phyloP scores from a whole-genome alignment of 768 basidiomycete species.

The Pulveroboletus frians region DNA sequence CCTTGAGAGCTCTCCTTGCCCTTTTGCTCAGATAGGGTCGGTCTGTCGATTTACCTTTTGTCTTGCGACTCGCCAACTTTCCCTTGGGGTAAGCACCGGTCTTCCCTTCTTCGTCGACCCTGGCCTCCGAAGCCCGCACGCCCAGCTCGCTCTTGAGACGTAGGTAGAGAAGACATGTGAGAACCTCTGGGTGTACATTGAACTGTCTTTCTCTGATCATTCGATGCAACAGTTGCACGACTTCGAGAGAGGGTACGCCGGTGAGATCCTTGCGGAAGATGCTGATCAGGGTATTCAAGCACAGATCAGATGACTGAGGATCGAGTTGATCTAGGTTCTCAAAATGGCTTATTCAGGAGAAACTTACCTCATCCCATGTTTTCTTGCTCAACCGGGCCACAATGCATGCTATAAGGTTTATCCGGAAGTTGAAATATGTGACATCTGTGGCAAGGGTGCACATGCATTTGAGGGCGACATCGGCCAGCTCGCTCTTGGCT shows the following conservation, averaged over 20 bases:
- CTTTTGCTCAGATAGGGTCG: conserved; percentile 89
- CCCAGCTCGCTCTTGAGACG: conserved; percentile 84
- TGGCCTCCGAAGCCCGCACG: conserved; percentile 70
- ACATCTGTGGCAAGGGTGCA: conserved; percentile 78
- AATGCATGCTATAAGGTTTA: conserved; percentile 86
- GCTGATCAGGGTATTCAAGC: conserved; percentile 72
- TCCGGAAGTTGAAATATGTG: conserved; percentile 95
- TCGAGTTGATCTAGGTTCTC: conserved; percentile 7
- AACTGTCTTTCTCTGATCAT: conserved; percentile 95
- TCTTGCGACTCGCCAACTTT: conserved; percentile 35
- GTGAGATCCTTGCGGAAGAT: conserved; percentile 82
- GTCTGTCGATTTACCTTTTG: conserved; percentile 54
- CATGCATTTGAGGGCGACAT: conserved; percentile 76
- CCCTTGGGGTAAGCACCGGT: conserved; percentile 36
- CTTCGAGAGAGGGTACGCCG: conserved; percentile 77
- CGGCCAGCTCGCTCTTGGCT: conserved; percentile 65
- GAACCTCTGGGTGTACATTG: conserved; percentile 83
- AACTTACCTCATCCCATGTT: conserved; percentile 82
- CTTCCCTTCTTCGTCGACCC: conserved; percentile 50
- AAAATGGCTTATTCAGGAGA: conserved; percentile 3
- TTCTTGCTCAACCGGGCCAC: conserved; percentile 77
- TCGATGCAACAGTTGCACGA: conserved; percentile 85
- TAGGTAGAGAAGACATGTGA: conserved; percentile 78
- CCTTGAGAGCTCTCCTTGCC: conserved; percentile 76
- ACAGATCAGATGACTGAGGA: conserved; percentile 75